Base-by-base conservation (phyloP, 2,329 filamentous ascomycete species). In the Zymoseptoria pseudotritici region DNA sequence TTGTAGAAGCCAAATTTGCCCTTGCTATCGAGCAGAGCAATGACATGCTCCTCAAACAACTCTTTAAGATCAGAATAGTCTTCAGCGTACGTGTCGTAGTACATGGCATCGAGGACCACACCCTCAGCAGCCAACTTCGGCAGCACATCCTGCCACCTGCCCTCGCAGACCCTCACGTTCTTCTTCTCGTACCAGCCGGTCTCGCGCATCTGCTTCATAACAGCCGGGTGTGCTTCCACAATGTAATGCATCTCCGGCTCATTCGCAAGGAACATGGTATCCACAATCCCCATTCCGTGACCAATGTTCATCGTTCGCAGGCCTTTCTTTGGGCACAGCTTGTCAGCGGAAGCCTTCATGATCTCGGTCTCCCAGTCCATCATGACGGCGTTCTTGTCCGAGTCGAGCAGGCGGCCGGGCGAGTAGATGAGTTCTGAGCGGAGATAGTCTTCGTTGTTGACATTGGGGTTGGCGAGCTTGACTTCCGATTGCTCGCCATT, bases 31-130 rank as follows among this genome's bases (percentile, higher is more conserved):
- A 99, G 78, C 57, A 97, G 75, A 0, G 85, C 87, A 31, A 94
- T 90, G 10, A 97, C 86, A 67, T 88, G 86, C 73, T 97, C 94
- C 2, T 83, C 87, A 73, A 97, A 96, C 78, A 97, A 97, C 61
- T 86, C 81, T 53, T 88, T 87, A 26, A 97, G 84, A 72, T 93
- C 89, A 2, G 81, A 80, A 75, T 97, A 99, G 64, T 94, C 90
- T 76, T 99, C 94, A 6, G 91, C 94, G 74, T 97, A 97, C 0
- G 94, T 99, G 72, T 99, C 94, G 71, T 97, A 97, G 78, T 97
- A 99, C 66, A 99, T 79, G 10, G 74, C 79, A 61, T 81, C 78
- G 57, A 80, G 78, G 21, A 71, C 66, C 4, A 74, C 71, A 49
- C 74, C 76, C 59, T 78, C 70, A 60, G 76, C 75, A 3, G 79